These are phyloP conservation scores for Saururus chinensis DNA, from an alignment of 164 flowering plant genomes.

Conservation along the genomic window DNA sequence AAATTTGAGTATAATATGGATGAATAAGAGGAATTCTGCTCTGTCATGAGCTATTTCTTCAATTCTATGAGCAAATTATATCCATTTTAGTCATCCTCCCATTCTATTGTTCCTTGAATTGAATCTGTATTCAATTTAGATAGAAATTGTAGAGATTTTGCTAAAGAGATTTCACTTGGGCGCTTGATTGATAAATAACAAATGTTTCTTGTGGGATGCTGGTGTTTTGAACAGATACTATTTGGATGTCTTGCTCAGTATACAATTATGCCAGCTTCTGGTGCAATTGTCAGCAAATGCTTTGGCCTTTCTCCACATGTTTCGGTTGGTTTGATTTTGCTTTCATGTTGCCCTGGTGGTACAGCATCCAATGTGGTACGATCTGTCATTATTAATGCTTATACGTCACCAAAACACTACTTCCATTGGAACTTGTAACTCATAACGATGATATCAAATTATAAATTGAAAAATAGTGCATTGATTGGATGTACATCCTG, in stretches of 20 bases:
- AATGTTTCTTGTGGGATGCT: too few relatives aligned
- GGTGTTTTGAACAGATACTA: constrained; percentile 41
- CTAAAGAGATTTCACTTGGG: neutral
- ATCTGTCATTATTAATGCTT: neutral
- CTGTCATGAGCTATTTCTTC: too few relatives aligned
- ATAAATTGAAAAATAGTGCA: too few relatives aligned
- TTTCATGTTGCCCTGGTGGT: constrained; percentile 80
- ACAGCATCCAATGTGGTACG: constrained; percentile 93
- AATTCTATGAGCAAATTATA: too few relatives aligned
- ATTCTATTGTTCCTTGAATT: too few relatives aligned
- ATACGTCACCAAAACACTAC: neutral
- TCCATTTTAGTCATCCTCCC: too few relatives aligned
- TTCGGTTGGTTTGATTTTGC: constrained; percentile 75
- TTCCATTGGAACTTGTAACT: neutral
- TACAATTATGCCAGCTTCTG: constrained; percentile 72
- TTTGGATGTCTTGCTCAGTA: constrained; percentile 77
- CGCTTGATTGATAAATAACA: too few relatives aligned
- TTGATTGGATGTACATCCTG: too few relatives aligned
- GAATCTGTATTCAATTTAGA: too few relatives aligned
- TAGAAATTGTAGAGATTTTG: neutral
- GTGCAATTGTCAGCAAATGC: constrained; percentile 42
- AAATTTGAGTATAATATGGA: too few relatives aligned
- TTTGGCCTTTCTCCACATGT: constrained; percentile 65
- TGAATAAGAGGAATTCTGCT: too few relatives aligned
- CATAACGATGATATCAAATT: too few relatives aligned